Conservation (phyloP, 192 early-diverging fungal species). For the Backusella australiensis region DNA sequence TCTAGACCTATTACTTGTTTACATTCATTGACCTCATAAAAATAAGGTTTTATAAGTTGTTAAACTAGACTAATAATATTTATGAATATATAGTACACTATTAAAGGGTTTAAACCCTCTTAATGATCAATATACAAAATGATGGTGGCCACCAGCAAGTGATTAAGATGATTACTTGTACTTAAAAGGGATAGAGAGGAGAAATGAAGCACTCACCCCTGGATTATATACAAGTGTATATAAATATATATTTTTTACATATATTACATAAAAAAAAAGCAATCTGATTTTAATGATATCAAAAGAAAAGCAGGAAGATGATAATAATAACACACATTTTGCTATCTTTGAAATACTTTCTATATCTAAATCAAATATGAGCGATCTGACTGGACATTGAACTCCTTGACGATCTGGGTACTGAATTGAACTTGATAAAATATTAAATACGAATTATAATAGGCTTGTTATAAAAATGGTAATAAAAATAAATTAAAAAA, state of each 20-base stretch:
- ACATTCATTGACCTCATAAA: background rate
- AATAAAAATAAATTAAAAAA: conserved; percentile 3
- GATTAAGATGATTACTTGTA: too few relatives aligned
- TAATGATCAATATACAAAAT: background rate
- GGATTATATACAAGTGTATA: background rate
- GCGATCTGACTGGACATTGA: background rate
- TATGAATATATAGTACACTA: too few relatives aligned
- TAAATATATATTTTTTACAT: background rate
- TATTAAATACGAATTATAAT: background rate
- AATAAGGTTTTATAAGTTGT: background rate
- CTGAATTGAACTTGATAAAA: background rate
- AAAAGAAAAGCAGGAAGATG: background rate
- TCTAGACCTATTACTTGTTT: background rate
- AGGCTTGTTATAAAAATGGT: background rate
- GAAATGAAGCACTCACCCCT: background rate
- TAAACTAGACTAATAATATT: too few relatives aligned
- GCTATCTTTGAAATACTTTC: background rate
- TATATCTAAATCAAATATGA: background rate
- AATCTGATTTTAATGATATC: background rate
- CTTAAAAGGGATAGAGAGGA: background rate
- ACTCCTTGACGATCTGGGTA: background rate
- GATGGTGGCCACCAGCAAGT: background rate
- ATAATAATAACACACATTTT: background rate
- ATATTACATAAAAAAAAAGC: background rate
- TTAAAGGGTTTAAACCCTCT: background rate